Base-by-base conservation (phyloP, 306 rosid species). In the Rosa lucieae region DNA sequence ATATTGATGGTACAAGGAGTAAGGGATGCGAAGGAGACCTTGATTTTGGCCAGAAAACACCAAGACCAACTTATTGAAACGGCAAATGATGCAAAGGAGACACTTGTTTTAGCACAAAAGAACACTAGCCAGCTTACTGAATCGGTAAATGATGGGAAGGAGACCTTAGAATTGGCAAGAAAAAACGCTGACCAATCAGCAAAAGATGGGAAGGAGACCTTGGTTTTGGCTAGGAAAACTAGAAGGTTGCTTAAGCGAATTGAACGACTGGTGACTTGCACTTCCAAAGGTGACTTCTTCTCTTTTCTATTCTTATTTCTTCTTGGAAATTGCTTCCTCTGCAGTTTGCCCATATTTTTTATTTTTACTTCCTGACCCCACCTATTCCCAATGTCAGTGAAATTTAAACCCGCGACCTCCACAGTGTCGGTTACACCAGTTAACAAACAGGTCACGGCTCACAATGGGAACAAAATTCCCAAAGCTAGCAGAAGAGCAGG, bases 201-300 rank as follows among this genome's bases (percentile, higher is more conserved):
- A 65, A 29, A n/a, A 39, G 70, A 35, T 32, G 46, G 37, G 70
- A 35, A 65, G 70, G 70, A 65, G 70, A 29, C 44, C 63, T 56
- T 56, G 26, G 26, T 56, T n/a, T n/a, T 56, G 63, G 29, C 63
- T 56, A 56, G 29, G 63, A 56, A 56, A 56, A 56, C 63, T 56
- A n/a, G 29, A 56, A 56, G 63, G 32, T n/a, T 56, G 63, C 63
- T 56, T 3, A 56, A 56, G n/a, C 63, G 21, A 55, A 55, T 55
- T 55, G 61, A 55, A 55, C 23, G 26, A 5, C 13, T 65, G 43
- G 63, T 56, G 63, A 21, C 63, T 20, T 56, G 63, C 29, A 56
- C 29, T 56, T 8, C 29, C 26, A 56, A 56, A 56, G 63, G 63
- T 55, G 21, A 53, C 23, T 53, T 53, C 7, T 13, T 13, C 17